Percentiles rank a stretch among this genome's conserved stretches.
Conservation (phyloP, 129 eudicot species). For the Gnaphalium uliginosum region DNA sequence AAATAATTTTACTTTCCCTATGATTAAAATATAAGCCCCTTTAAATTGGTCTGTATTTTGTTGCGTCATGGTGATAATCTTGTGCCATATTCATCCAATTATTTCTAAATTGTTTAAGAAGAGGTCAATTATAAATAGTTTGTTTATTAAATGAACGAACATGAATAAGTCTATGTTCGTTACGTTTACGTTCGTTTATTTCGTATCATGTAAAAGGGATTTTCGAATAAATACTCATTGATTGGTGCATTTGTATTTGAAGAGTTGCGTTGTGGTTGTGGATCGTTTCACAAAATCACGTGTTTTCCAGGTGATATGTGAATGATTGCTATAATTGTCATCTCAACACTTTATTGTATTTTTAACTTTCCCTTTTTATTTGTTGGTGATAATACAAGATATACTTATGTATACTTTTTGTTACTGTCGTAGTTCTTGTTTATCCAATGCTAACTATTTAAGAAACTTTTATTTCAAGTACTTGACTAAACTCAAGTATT, state of each 20-base stretch:
- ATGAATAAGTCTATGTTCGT: no score
- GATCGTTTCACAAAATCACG: not conserved
- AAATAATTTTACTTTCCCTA: not conserved
- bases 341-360: not conserved
- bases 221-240: not conserved
- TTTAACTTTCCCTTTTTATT: not conserved
- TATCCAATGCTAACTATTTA: no score
- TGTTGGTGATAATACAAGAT: not conserved
- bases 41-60: not conserved
- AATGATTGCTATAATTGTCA: not conserved
- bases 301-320: conserved; percentile 7
- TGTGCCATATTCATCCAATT: no score
- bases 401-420: not conserved
- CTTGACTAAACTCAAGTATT: no score
- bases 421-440: not conserved
- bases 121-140: no score
- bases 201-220: not conserved
- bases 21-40: not conserved
- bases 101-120: no score
- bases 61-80: no score
- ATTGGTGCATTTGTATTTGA: no score
- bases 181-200: no score
- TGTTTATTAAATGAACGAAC: no score
- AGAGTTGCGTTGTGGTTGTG: not conserved
- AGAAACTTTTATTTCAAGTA: no score